phyloP scores from a whole-genome alignment of 78 protist genomes.

The Abeoforma whisleri region DNA sequence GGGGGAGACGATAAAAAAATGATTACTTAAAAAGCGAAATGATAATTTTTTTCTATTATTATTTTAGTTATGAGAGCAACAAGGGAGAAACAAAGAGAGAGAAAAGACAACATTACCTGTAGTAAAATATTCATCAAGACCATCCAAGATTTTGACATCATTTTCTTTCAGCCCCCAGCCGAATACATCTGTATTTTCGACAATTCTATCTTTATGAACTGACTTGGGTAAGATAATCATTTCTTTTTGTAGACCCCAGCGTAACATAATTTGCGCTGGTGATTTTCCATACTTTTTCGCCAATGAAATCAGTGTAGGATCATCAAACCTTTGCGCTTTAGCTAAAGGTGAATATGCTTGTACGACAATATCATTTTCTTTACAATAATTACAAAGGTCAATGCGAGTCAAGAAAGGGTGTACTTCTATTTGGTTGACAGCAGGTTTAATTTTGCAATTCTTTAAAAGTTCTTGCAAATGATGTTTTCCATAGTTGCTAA shows the following conservation, averaged over 20 bases:
- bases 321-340: not conserved
- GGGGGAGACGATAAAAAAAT: no score
- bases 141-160: no score
- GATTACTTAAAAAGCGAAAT: no score
- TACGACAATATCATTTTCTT: slow-evolving; percentile 7
- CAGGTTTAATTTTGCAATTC: slow-evolving; percentile 11
- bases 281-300: not conserved
- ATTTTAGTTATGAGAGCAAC: no score
- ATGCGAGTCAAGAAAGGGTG: slow-evolving; percentile 26
- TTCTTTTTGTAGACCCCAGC: slow-evolving; percentile 12
- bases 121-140: no score
- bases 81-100: no score
- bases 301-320: not conserved
- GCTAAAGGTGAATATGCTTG: slow-evolving; percentile 51
- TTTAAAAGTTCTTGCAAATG: slow-evolving; percentile 43
- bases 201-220: not conserved
- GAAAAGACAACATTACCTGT: no score
- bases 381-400: slow-evolving; percentile 20
- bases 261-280: slow-evolving; percentile 25
- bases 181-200: not conserved
- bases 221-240: slow-evolving; percentile 26
- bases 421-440: slow-evolving; percentile 47
- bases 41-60: no score
- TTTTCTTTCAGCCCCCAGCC: no score
- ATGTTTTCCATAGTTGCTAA: slow-evolving; percentile 38